phyloP scores from a whole-genome alignment of 78 protist genomes.

The Creolimax fragrantissima region DNA sequence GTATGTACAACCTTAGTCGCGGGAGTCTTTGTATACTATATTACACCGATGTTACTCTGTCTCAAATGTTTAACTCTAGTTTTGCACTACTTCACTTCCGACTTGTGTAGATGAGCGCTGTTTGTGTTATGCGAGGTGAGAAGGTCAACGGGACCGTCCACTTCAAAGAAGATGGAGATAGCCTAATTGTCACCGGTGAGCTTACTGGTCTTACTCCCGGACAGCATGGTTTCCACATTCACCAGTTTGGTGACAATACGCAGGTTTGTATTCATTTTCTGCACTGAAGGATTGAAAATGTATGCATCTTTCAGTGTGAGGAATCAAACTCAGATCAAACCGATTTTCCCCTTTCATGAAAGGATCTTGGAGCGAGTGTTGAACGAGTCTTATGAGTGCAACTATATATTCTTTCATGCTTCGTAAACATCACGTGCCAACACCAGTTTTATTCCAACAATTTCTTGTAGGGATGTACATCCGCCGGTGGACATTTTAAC shows the following conservation, averaged over 20 bases:
- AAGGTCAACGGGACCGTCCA: background rate
- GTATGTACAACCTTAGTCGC: too few relatives aligned
- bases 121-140: conserved; percentile 12
- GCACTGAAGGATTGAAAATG: background rate
- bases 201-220: conserved; percentile 25
- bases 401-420: too few relatives aligned
- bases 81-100: background rate
- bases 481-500: conserved; percentile 71
- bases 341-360: too few relatives aligned
- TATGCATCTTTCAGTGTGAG: background rate
- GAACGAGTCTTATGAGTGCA: too few relatives aligned
- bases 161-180: background rate
- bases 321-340: too few relatives aligned
- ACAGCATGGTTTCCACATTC: conserved; percentile 41
- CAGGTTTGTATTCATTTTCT: background rate
- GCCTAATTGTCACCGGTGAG: background rate
- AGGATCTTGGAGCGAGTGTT: too few relatives aligned
- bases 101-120: conserved; percentile 27
- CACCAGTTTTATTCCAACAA: too few relatives aligned
- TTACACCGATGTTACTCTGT: too few relatives aligned
- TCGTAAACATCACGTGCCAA: too few relatives aligned
- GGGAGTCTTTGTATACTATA: too few relatives aligned
- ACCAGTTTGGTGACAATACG: conserved; percentile 38
- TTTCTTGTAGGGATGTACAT: conserved; percentile 38
- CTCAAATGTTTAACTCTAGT: too few relatives aligned